Evolutionary conservation across 345 rosid species (phyloP).

Genomic region (Eucalyptus cloeziana): DNA sequence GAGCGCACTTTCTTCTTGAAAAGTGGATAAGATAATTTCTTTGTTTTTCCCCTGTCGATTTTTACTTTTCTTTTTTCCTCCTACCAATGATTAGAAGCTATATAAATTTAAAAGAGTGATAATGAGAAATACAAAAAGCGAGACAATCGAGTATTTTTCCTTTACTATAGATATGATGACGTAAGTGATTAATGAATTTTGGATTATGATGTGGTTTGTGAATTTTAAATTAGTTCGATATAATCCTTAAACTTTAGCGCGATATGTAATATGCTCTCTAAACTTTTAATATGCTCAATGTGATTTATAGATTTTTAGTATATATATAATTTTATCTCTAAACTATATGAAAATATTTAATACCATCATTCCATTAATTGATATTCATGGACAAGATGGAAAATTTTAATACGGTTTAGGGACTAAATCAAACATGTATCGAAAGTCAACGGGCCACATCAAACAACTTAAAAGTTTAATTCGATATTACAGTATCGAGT

Average conservation of each 20-base stretch:
- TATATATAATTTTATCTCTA: accelerated
- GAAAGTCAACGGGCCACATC: accelerated
- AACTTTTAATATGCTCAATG: too few species aligned
- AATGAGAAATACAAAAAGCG: not conserved
- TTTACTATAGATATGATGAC: too few species aligned
- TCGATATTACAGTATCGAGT: accelerated
- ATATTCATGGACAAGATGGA: not conserved
- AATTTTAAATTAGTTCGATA: too few species aligned
- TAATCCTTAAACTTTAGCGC: too few species aligned
- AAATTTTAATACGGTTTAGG: not conserved
- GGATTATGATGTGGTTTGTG: accelerated
- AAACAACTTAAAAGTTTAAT: accelerated
- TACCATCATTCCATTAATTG: not conserved
- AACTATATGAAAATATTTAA: not conserved
- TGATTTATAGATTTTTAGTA: accelerated
- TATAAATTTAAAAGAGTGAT: too few species aligned
- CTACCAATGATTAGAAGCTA: not conserved
- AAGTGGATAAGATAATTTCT: not conserved
- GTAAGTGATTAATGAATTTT: too few species aligned
- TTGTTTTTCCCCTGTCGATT: not conserved
- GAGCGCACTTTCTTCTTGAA: not conserved
- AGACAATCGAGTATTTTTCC: not conserved
- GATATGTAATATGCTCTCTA: accelerated
- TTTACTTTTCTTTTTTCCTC: not conserved
- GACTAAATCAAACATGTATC: not conserved